phyloP scores from a whole-genome alignment of 2,329 filamentous ascomycete genomes.

The Albophoma yamanashiensis region DNA sequence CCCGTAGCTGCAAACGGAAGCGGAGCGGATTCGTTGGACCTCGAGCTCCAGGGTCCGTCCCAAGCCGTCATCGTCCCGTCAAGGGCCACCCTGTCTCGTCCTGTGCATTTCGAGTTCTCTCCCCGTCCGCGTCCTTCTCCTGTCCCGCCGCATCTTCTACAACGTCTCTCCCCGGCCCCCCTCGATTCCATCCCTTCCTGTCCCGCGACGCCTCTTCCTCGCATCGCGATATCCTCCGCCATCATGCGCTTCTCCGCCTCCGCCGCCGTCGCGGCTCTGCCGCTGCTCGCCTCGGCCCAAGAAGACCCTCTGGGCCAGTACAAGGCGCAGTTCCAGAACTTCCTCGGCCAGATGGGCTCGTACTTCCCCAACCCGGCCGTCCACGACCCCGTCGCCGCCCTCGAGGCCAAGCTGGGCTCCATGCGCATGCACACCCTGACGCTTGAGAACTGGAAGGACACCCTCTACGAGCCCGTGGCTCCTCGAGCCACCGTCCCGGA shows the following conservation, averaged over 20 bases:
- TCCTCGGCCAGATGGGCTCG: constrained; percentile 49
- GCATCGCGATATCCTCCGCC: constrained; percentile 4
- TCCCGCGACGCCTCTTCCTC: background rate
- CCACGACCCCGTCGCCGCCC: constrained; percentile 28
- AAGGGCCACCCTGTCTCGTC: background rate
- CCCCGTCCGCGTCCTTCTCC: background rate
- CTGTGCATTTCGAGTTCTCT: background rate
- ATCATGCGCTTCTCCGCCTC: constrained; percentile 49
- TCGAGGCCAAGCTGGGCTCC: constrained; percentile 26
- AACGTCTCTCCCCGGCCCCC: background rate
- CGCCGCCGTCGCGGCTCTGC: constrained; percentile 40
- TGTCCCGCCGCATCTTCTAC: background rate
- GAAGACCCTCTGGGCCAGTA: constrained; percentile 43
- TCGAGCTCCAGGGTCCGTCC: background rate
- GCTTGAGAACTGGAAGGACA: constrained; percentile 60
- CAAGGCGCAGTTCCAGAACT: constrained; percentile 51
- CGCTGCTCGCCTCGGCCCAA: constrained; percentile 43
- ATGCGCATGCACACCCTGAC: constrained; percentile 43
- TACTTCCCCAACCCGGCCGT: constrained; percentile 38
- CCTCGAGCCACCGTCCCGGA: constrained; percentile 51
- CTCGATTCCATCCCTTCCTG: background rate
- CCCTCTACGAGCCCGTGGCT: constrained; percentile 51
- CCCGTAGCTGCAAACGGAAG: background rate
- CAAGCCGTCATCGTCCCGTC: background rate
- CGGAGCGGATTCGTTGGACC: background rate